Base-by-base conservation (phyloP, 257 asterid species). In the Plantago ovata region DNA sequence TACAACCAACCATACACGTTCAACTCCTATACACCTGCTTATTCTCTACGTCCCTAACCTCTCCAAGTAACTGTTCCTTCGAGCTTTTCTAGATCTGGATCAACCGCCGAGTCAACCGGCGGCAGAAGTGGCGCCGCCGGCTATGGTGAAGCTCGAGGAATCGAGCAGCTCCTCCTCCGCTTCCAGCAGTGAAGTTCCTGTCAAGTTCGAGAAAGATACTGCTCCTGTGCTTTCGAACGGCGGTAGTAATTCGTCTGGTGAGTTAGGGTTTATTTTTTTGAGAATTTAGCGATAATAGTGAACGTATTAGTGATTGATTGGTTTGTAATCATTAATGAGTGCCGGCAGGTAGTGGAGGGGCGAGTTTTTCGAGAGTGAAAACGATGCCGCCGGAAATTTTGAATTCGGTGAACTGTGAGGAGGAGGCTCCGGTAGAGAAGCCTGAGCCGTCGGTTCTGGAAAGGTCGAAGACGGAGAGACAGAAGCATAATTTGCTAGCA, bases 401-500 rank as follows among this genome's bases (percentile, higher is more conserved):
- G 74, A 76, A 61, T 38, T 64, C 78, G 13, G 83, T 49, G 38
- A 72, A 79, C 55, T 18, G 60, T n/a, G n/a, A n/a, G 18, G 83
- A 70, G 72, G 53, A 71, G 58, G 76, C 73, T 46, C 46, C 42
- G 61, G 1, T 14, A 6, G 51, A 9, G 24, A 19, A 18, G 9
- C 7, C 9, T 6, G 50, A 67, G 64, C 79, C 75, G 46, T 41
- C 41, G 54, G 77, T 50, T 52, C 62, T 82, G 63, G 87, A 77
- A 56, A 80, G 89, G 61, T 79, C 95, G 38, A 92, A 73, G 50
- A 85, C 88, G 1, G 98, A 82, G 76, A 75, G 77, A 70, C 93
- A 71, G 60, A 73, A 74, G 52, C 79, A 63, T 71, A 69, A 75
- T 62, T 62, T 77, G 62, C 75, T 68, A 41, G 78, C 89, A 10